phyloP scores from a whole-genome alignment of 306 rosid genomes.

The Inga leiocalycina region DNA sequence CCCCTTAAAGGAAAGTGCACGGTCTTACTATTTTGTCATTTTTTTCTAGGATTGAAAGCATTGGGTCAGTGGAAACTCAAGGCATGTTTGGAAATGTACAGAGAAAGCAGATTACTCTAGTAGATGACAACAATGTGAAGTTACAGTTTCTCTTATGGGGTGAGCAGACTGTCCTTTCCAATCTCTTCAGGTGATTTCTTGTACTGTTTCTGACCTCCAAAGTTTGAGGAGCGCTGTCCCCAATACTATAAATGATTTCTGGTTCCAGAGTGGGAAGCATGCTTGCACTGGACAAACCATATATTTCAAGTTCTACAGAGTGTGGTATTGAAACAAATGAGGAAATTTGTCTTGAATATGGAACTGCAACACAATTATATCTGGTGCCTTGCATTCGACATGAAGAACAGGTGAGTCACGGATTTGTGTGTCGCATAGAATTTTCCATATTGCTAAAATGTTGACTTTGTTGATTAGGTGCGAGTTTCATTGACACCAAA shows the following conservation, averaged over 20 bases:
- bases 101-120: conserved; percentile 72
- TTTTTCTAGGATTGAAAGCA: conserved; percentile 66
- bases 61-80: conserved; percentile 64
- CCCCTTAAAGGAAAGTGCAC: conserved; percentile 1
- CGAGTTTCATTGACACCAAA: conserved; percentile 69
- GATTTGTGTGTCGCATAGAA: conserved; percentile 3
- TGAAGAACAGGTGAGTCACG: conserved; percentile 77
- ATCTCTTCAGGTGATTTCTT: conserved; percentile 75
- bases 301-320: conserved; percentile 55
- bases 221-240: conserved; percentile 5
- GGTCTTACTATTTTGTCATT: conserved; percentile 19
- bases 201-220: conserved; percentile 22
- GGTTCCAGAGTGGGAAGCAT: conserved; percentile 75
- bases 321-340: conserved; percentile 48
- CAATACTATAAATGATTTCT: conserved; percentile 5
- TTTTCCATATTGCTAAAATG: conserved; percentile 24
- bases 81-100: conserved; percentile 54
- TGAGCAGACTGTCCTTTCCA: conserved; percentile 79
- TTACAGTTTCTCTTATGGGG: conserved; percentile 82
- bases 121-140: conserved; percentile 63
- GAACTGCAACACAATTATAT: conserved; percentile 87
- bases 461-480: conserved; percentile 53
- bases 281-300: conserved; percentile 91
- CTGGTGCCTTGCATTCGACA: conserved; percentile 82
- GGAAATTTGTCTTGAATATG: conserved; percentile 81